Percentiles rank a stretch among this genome's conserved stretches.
These are phyloP conservation scores for Pleurotus pulmonarius DNA, from an alignment of 768 basidiomycete species.

Conservation along the genomic window DNA sequence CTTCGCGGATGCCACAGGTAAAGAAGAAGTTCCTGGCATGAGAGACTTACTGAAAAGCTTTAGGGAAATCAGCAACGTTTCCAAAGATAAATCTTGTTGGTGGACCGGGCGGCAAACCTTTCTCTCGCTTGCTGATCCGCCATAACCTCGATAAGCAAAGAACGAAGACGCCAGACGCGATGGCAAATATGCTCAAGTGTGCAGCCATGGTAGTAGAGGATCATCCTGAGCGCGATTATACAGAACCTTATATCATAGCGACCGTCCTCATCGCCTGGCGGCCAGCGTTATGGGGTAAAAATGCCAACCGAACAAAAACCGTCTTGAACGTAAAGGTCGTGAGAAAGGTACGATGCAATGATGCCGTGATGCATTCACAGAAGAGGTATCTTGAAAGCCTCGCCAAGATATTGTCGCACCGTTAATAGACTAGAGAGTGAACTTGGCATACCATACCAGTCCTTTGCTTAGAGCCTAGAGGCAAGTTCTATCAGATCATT, in stretches of 20 bases:
- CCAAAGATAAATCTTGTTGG: slow-evolving; percentile 18
- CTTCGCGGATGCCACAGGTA: too few relatives aligned
- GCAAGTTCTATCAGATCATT: too few relatives aligned
- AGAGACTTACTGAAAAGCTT: slow-evolving; percentile 3
- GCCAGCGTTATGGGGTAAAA: background rate
- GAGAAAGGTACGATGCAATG: background rate
- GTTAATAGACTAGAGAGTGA: background rate
- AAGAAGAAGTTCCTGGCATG: background rate
- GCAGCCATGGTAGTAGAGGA: background rate
- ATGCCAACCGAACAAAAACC: background rate
- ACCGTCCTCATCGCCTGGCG: background rate
- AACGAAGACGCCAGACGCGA: background rate
- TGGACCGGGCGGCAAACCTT: slow-evolving; percentile 20
- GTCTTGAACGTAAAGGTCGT: background rate
- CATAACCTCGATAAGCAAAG: background rate
- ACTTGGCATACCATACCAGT: too few relatives aligned
- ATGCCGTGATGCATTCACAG: background rate
- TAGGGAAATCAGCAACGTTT: slow-evolving; percentile 16
- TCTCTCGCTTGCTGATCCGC: slow-evolving; percentile 1
- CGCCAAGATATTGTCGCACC: background rate
- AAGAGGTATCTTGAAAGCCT: slow-evolving; percentile 1
- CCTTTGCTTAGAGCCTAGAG: too few relatives aligned
- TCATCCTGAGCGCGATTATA: background rate
- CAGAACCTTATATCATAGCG: background rate
- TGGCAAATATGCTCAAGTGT: background rate